Evolutionary conservation across 192 early-diverging fungal genomes (phyloP).

Genomic region (Helicostylum pulchrum): DNA sequence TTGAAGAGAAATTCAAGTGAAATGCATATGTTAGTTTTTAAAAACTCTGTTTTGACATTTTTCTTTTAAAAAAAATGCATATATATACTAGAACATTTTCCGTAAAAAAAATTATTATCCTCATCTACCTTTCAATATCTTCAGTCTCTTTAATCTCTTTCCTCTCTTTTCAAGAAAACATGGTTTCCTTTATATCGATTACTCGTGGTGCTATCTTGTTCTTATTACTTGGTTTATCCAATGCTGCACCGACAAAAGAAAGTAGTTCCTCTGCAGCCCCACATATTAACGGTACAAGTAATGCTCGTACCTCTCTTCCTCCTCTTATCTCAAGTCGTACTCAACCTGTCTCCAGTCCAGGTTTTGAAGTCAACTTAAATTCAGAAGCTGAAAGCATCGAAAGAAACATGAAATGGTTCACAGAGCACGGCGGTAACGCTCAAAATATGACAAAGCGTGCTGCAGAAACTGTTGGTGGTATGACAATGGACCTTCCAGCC

Average conservation of each 20-base stretch:
- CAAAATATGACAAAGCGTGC: background rate
- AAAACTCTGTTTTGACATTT: too few relatives aligned
- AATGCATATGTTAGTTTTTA: too few relatives aligned
- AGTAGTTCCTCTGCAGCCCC: background rate
- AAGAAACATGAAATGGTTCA: conserved; percentile 1
- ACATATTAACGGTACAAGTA: background rate
- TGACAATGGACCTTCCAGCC: conserved; percentile 1
- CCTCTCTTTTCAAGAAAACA: background rate
- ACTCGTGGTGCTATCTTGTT: background rate
- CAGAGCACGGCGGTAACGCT: background rate
- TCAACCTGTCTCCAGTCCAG: background rate
- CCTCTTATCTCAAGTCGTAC: background rate
- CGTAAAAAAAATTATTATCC: too few relatives aligned
- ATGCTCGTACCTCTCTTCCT: background rate
- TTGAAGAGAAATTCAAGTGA: too few relatives aligned
- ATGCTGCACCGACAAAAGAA: background rate
- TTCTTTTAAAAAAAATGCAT: too few relatives aligned
- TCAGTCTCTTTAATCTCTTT: background rate
- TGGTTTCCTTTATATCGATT: conserved; percentile 1
- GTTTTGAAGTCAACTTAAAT: background rate
- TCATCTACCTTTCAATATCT: too few relatives aligned
- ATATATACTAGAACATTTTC: too few relatives aligned
- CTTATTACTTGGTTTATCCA: background rate
- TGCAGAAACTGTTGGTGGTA: background rate
- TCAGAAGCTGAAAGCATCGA: background rate